Conservation (phyloP, 31 red algal genomes). For the Asparagopsis taxiformis region DNA sequence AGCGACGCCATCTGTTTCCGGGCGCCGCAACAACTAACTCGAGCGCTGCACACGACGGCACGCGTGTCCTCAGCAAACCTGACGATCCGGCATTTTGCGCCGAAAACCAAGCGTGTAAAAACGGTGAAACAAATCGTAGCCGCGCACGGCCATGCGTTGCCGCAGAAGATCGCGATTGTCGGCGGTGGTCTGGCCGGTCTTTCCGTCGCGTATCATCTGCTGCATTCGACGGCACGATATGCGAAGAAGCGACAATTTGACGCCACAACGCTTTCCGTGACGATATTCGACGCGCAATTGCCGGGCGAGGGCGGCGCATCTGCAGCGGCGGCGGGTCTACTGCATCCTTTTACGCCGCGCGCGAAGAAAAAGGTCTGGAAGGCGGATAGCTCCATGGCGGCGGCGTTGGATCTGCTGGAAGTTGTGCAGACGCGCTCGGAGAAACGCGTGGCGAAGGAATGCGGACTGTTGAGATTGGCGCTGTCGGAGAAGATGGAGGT, state of each 20-base stretch:
- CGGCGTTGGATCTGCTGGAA: constrained; percentile 36
- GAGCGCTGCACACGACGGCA: neutral
- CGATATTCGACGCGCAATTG: constrained; percentile 46
- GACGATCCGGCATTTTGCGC: constrained; percentile 50
- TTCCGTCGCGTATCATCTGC: constrained; percentile 55
- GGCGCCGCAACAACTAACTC: no score
- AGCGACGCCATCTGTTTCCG: no score
- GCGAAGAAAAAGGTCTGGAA: constrained; percentile 61
- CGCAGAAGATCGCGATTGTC: constrained; percentile 45
- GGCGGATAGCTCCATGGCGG: constrained; percentile 32
- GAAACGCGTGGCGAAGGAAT: neutral
- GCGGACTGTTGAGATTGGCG: constrained; percentile 40
- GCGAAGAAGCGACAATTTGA: constrained; percentile 45
- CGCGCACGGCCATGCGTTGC: constrained; percentile 20
- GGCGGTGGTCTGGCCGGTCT: constrained; percentile 75
- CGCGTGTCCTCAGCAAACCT: constrained; percentile 1
- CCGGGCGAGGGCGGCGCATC: constrained; percentile 71
- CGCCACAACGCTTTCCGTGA: constrained; percentile 16
- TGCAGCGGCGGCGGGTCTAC: constrained; percentile 77
- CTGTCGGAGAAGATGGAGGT: constrained; percentile 11
- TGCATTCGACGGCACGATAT: constrained; percentile 49
- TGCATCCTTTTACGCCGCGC: constrained; percentile 73
- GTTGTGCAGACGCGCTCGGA: constrained; percentile 15
- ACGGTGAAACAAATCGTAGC: constrained; percentile 28
- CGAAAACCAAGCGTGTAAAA: constrained; percentile 30